Base-by-base conservation (phyloP, 1,284 basidiomycete species). In the Amylostereum chailletii region DNA sequence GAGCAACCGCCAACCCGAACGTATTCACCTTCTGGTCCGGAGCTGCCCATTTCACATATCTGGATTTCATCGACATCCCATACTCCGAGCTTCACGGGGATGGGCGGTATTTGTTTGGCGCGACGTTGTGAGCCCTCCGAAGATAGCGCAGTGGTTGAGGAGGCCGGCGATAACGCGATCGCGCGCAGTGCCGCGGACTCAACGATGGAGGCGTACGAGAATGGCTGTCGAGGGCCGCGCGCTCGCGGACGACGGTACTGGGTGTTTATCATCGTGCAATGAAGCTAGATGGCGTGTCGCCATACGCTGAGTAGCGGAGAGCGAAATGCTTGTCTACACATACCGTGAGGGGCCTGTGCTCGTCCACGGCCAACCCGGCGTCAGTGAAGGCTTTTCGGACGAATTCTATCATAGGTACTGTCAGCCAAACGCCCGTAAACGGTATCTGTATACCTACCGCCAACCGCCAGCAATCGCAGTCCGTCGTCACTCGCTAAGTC, bases 231-330 rank as follows among this genome's bases (percentile, higher is more conserved):
- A 11, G 60, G 55, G 0, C 60, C 55, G 8, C 58, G 59, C 1
- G 60, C 53, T 31, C 51, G 61, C 4, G 75, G 72, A 54, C 67
- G 74, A 48, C 82, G 76, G 58, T 83, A 66, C 33, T 66, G 69
- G 0, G 83, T 79, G 57, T 84, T 85, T 51, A 84, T 58, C 27
- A 86, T 59, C 0, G 84, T 86, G 62, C 83, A 86, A 55, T 86
- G 85, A 10, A 86, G 65, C 83, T 84, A 46, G 49, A 5, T 34
- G 32, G 44, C 32, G 11, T 34, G 32, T 40, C 11, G 47, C 26
- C 41, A 33, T 53, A 31, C 45, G 46, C 45, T 34, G 3, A 31
- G 41, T 26, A 34, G 10, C 26, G 5, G 7, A 31, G 38, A 9
- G 41, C n/a, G 40, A 31, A 45, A 41, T 19, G 19, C 19, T 19